phyloP scores from a whole-genome alignment of 441 rosid genomes.

The Gossypium davidsonii region DNA sequence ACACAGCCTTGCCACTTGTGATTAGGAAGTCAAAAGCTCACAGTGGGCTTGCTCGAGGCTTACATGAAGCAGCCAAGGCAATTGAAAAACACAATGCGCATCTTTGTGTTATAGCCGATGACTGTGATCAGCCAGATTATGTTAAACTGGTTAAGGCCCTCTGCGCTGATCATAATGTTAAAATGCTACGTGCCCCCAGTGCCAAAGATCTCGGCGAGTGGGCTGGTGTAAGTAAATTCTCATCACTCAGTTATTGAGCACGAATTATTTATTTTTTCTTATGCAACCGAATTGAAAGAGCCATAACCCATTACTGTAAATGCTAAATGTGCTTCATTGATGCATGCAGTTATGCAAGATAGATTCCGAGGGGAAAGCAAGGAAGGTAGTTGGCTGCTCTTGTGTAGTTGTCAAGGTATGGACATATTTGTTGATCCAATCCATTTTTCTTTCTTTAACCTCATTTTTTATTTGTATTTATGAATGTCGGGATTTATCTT shows the following conservation, averaged over 20 bases:
- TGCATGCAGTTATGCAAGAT: constrained; percentile 39
- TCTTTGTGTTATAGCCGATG: constrained; percentile 83
- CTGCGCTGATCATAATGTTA: constrained; percentile 66
- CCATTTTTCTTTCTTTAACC: background rate
- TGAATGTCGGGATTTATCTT: background rate
- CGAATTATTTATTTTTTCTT: background rate
- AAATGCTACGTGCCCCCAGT: constrained; percentile 63
- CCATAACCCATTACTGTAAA: background rate
- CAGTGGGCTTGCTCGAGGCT: constrained; percentile 76
- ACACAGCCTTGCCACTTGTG: constrained; percentile 69
- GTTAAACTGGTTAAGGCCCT: constrained; percentile 84
- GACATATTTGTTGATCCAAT: background rate
- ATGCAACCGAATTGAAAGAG: background rate
- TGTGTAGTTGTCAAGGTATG: constrained; percentile 37
- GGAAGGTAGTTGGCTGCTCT: constrained; percentile 42
- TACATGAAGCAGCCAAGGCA: constrained; percentile 77
- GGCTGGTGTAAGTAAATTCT: constrained; percentile 74
- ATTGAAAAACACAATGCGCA: constrained; percentile 75
- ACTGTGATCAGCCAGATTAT: constrained; percentile 85
- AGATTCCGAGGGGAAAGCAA: constrained; percentile 20
- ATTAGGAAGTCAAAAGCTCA: constrained; percentile 70
- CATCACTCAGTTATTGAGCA: background rate
- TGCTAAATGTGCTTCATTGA: background rate
- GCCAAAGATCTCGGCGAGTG: constrained; percentile 90
- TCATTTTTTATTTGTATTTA: background rate